Evolutionary conservation across 305 asterid genomes (phyloP).

Genomic region (Solanum hybrid): DNA sequence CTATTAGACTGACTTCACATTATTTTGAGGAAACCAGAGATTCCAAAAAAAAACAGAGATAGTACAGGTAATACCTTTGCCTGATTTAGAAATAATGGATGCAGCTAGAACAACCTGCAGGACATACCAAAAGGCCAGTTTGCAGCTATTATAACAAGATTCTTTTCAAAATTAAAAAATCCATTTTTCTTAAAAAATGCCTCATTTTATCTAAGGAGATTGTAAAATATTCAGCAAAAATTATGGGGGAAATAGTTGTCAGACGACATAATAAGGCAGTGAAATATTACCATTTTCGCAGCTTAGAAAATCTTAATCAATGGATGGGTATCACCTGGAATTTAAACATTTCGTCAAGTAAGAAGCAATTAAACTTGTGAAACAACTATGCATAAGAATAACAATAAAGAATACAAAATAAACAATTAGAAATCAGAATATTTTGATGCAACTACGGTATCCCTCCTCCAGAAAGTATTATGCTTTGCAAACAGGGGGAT

Average conservation of each 20-base stretch:
- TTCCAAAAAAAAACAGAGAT: not conserved
- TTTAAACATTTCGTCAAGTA: not conserved
- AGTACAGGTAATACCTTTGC: constrained; percentile 46
- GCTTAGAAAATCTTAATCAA: not conserved
- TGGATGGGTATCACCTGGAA: not conserved
- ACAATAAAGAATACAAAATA: not conserved
- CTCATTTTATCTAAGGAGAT: not conserved
- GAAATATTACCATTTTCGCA: not conserved
- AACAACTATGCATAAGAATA: not conserved
- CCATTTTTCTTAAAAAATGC: not conserved
- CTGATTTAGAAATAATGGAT: constrained; percentile 69
- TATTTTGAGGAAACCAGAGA: not conserved
- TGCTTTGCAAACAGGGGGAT: not conserved
- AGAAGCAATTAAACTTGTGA: not conserved
- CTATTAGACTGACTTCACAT: not conserved
- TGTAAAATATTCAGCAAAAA: not conserved
- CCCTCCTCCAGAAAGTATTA: not conserved
- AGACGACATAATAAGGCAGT: not conserved
- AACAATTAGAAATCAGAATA: not conserved
- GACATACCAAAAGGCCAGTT: not conserved
- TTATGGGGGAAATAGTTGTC: not conserved
- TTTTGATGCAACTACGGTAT: not conserved
- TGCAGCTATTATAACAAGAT: not conserved
- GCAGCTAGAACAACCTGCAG: constrained; percentile 87
- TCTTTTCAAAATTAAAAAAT: not conserved